These are phyloP conservation scores for Penicillium sp. DNA, from an alignment of 2,329 filamentous ascomycete species.

Conservation along the genomic window DNA sequence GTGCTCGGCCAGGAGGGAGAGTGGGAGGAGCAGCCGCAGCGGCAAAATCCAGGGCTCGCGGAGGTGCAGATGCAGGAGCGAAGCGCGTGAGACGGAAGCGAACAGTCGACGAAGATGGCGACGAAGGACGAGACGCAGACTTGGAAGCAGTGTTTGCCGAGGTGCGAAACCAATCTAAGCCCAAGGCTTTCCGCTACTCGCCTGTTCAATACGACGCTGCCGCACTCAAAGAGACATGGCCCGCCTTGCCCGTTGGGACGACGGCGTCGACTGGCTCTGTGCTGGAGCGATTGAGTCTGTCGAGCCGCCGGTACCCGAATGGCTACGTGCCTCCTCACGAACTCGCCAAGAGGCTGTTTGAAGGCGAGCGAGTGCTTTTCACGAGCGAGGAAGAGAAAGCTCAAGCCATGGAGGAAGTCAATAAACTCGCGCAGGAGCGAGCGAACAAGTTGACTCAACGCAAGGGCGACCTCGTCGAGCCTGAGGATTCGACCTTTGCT, in stretches of 20 bases:
- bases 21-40: neutral
- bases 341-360: constrained; percentile 33
- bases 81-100: constrained; percentile 12
- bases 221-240: constrained; percentile 36
- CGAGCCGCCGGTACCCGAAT: constrained; percentile 32
- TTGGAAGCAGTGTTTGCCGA: constrained; percentile 29
- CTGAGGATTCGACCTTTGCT: constrained; percentile 27
- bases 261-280: constrained; percentile 27
- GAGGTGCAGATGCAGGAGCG: constrained; percentile 11
- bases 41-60: constrained; percentile 4
- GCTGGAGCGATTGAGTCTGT: constrained; percentile 31
- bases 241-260: constrained; percentile 31
- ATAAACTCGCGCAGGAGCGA: constrained; percentile 28
- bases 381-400: constrained; percentile 33
- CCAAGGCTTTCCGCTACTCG: constrained; percentile 30
- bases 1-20: neutral
- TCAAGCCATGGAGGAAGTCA: constrained; percentile 32
- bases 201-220: constrained; percentile 30
- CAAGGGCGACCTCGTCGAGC: constrained; percentile 36
- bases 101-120: constrained; percentile 23
- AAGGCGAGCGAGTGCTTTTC: constrained; percentile 37
- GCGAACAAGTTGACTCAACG: constrained; percentile 33
- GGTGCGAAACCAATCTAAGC: constrained; percentile 26
- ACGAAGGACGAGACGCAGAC: constrained; percentile 20
- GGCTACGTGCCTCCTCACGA: constrained; percentile 34